Conservation (phyloP, 2,329 filamentous ascomycete genomes). For the Escovopsis weberi region DNA sequence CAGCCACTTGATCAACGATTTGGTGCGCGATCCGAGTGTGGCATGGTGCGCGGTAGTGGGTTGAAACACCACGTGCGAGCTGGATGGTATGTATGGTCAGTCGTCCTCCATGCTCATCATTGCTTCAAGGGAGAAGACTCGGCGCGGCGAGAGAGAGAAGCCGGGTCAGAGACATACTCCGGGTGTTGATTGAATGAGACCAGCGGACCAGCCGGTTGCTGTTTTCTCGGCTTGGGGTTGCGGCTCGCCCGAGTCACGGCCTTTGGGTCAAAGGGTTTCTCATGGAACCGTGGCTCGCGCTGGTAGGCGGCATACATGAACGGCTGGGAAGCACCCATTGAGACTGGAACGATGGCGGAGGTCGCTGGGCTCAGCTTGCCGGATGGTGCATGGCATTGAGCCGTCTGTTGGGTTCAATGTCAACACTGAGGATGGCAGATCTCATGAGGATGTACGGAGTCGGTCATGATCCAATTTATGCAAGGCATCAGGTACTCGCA, state of each 20-base stretch:
- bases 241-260: constrained; percentile 69
- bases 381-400: neutral
- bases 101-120: no score
- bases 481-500: neutral
- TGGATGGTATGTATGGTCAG: constrained; percentile 10
- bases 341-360: neutral
- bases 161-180: constrained; percentile 43
- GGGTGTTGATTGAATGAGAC: constrained; percentile 77
- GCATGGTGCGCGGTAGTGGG: constrained; percentile 46
- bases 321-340: constrained; percentile 30
- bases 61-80: constrained; percentile 48
- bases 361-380: neutral
- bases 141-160: neutral
- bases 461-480: neutral
- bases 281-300: constrained; percentile 37
- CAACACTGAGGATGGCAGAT: no score
- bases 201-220: constrained; percentile 59
- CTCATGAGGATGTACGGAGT: constrained; percentile 3
- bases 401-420: neutral
- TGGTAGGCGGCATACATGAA: constrained; percentile 55
- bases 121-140: constrained; percentile 1
- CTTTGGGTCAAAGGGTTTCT: constrained; percentile 66
- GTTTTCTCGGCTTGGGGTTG: constrained; percentile 44
- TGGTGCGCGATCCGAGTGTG: constrained; percentile 55
- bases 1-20: constrained; percentile 53